Conservation (phyloP, 176 grass and related monocot species). For the Oryza glumipatula region DNA sequence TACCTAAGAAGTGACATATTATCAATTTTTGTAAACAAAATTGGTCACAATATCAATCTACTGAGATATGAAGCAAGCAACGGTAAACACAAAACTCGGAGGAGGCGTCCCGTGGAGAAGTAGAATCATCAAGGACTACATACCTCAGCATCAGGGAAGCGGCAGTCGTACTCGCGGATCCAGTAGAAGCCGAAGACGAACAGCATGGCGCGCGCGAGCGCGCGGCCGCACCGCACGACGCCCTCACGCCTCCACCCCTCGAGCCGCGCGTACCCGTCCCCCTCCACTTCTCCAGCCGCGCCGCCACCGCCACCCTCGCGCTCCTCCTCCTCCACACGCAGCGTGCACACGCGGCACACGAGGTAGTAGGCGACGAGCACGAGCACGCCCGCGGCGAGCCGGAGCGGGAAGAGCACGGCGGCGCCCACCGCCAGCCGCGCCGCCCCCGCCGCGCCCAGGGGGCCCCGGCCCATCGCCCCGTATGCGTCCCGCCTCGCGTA, state of each 20-base stretch:
- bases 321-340: conserved; percentile 53
- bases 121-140: neutral
- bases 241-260: conserved; percentile 56
- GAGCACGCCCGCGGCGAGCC: conserved; percentile 52
- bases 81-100: conserved; percentile 12
- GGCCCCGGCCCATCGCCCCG: conserved; percentile 76
- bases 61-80: conserved; percentile 17
- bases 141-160: conserved; percentile 47
- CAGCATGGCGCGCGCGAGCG: conserved; percentile 67
- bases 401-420: conserved; percentile 62
- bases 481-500: conserved; percentile 71
- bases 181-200: conserved; percentile 94
- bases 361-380: conserved; percentile 73
- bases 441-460: conserved; percentile 50
- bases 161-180: conserved; percentile 58
- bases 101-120: neutral
- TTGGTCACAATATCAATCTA: neutral
- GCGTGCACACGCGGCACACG: conserved; percentile 77
- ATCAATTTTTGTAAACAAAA: neutral
- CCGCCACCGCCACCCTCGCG: conserved; percentile 36
- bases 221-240: conserved; percentile 59
- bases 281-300: conserved; percentile 48
- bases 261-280: conserved; percentile 66
- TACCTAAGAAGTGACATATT: neutral
- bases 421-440: conserved; percentile 44